Evolutionary conservation across 2,329 filamentous ascomycete species (phyloP).

Genomic region (Nemania serpens): DNA sequence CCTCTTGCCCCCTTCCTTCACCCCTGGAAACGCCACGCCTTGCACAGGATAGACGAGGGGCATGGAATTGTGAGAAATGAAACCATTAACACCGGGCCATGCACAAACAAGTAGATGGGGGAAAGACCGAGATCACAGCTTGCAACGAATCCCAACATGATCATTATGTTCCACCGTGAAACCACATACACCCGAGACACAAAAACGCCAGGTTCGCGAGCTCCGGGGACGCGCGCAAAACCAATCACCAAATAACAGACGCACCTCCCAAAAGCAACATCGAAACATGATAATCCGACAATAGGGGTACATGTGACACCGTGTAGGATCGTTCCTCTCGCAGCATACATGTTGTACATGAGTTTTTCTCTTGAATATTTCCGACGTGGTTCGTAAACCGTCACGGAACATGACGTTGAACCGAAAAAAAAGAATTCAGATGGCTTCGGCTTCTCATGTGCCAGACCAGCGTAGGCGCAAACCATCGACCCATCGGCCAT

Average conservation of each 20-base stretch:
- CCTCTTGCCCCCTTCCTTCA: background rate
- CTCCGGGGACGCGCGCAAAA: background rate
- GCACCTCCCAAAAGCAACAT: constrained; percentile 4
- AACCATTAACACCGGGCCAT: constrained; percentile 20
- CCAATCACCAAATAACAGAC: constrained; percentile 7
- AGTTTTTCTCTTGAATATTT: background rate
- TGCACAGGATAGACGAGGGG: background rate
- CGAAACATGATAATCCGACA: constrained; percentile 7
- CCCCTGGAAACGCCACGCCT: background rate
- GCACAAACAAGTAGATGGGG: background rate
- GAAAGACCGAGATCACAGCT: background rate
- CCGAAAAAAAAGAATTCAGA: background rate
- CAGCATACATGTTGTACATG: constrained; percentile 6
- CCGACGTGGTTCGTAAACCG: background rate
- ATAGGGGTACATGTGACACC: background rate
- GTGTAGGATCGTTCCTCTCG: background rate
- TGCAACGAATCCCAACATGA: background rate
- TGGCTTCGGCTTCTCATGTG: constrained; percentile 16
- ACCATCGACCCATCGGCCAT: constrained; percentile 86
- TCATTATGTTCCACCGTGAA: background rate
- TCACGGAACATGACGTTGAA: background rate
- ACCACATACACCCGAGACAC: background rate
- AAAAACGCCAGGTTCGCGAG: constrained; percentile 6
- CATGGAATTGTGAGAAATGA: background rate
- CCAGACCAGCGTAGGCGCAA: constrained; percentile 72